These are phyloP conservation scores for Cyathus striatus DNA, from an alignment of 768 basidiomycete genomes.

Conservation along the genomic window DNA sequence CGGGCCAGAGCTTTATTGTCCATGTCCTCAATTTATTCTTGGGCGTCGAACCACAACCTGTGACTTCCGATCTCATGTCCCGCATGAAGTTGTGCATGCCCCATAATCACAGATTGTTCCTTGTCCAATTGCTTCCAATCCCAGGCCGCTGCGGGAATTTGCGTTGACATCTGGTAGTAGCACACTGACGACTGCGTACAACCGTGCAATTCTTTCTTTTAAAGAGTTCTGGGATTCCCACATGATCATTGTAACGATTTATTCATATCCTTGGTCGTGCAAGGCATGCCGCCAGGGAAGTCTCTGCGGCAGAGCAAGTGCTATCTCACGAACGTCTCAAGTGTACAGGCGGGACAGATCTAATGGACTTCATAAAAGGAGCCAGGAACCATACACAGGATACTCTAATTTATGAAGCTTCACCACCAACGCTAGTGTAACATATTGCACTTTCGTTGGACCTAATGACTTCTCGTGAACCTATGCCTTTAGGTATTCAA, in stretches of 20 bases:
- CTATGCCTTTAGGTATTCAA: too few relatives aligned
- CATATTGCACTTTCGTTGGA: too few relatives aligned
- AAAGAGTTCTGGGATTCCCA: slow-evolving; percentile 78
- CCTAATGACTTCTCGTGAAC: too few relatives aligned
- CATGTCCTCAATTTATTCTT: slow-evolving; percentile 75
- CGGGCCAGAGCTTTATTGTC: slow-evolving; percentile 79
- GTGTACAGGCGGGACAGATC: slow-evolving; percentile 80
- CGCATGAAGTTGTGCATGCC: slow-evolving; percentile 88
- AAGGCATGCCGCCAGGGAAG: slow-evolving; percentile 25
- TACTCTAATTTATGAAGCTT: too few relatives aligned
- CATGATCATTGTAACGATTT: slow-evolving; percentile 70
- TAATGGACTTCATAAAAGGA: slow-evolving; percentile 73
- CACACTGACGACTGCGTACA: slow-evolving; percentile 52
- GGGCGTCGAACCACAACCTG: slow-evolving; percentile 52
- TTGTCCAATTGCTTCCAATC: slow-evolving; percentile 58
- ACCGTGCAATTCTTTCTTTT: slow-evolving; percentile 59
- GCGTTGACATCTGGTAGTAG: slow-evolving; percentile 32
- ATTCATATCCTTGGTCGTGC: slow-evolving; percentile 80
- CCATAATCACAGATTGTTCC: slow-evolving; percentile 70
- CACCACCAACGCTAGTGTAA: too few relatives aligned
- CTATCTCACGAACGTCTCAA: slow-evolving; percentile 27
- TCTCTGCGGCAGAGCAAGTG: slow-evolving; percentile 10
- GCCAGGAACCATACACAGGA: slow-evolving; percentile 65
- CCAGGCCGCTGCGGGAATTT: slow-evolving; percentile 58
- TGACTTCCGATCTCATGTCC: slow-evolving; percentile 40